These are phyloP conservation scores for Picochlorum costavermella DNA, from an alignment of 139 green algal genomes.

Conservation along the genomic window DNA sequence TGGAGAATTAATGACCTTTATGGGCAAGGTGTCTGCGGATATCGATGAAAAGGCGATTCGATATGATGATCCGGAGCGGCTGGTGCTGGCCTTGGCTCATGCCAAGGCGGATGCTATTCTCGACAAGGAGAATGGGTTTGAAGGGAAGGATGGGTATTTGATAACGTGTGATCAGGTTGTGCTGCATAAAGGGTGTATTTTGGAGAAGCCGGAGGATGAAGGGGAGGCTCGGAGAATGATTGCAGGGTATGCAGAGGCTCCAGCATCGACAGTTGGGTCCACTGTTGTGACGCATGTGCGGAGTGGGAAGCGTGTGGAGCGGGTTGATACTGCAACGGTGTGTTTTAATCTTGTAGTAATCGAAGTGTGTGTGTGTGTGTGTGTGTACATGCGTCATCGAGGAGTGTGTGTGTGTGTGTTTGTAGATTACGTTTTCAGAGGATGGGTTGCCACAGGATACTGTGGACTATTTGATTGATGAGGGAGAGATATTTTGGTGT, in stretches of 20 bases:
- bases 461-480: constrained; percentile 52
- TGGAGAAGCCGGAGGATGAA: constrained; percentile 63
- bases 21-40: constrained; percentile 49
- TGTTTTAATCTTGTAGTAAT: no score
- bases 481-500: constrained; percentile 56
- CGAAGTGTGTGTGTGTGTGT: not conserved
- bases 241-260: constrained; percentile 44
- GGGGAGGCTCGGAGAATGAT: constrained; percentile 51
- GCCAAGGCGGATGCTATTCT: constrained; percentile 65
- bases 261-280: constrained; percentile 59
- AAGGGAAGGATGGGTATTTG: constrained; percentile 26
- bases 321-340: constrained; percentile 22
- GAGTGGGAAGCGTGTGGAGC: constrained; percentile 19
- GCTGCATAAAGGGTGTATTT: constrained; percentile 53
- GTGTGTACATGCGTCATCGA: no score
- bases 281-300: constrained; percentile 53
- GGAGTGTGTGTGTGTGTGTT: not conserved
- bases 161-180: constrained; percentile 78
- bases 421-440: no score
- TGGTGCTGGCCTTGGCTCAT: constrained; percentile 59
- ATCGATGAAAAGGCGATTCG: constrained; percentile 80
- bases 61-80: constrained; percentile 30
- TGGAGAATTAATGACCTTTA: constrained; percentile 12
- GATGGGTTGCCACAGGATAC: constrained; percentile 23
- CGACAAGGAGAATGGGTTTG: constrained; percentile 13